phyloP scores from a whole-genome alignment of 805 yeast genomes.

The Diddensiella transvaalensis region DNA sequence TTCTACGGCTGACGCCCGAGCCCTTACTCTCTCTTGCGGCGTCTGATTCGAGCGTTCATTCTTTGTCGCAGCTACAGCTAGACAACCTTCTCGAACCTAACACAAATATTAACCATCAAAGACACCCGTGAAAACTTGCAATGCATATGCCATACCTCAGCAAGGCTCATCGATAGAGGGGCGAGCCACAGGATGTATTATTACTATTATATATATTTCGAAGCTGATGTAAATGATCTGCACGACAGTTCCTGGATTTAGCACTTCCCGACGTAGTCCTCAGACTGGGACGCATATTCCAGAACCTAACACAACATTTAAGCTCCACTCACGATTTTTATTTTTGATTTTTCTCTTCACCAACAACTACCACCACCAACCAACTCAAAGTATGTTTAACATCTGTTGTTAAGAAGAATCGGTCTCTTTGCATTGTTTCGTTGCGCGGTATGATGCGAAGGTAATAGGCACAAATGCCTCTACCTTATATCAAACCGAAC shows the following conservation, averaged over 20 bases:
- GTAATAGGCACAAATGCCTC: not conserved
- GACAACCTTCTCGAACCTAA: not conserved
- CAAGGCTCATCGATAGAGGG: no score
- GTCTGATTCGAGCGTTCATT: not conserved
- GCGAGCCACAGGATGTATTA: no score
- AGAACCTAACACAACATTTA: not conserved
- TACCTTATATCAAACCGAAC: constrained; percentile 6
- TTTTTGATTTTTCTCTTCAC: constrained; percentile 4
- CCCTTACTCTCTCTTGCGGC: not conserved
- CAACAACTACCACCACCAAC: not conserved
- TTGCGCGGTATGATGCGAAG: not conserved
- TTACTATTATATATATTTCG: no score
- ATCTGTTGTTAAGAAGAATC: constrained; percentile 12
- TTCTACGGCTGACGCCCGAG: constrained; percentile 12
- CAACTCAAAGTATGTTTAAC: constrained; percentile 10
- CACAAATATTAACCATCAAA: no score
- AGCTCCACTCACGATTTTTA: not conserved
- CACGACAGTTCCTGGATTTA: not conserved
- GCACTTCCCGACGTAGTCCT: not conserved
- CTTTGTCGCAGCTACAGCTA: not conserved
- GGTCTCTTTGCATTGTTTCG: constrained; percentile 21
- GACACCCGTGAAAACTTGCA: no score
- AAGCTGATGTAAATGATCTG: no score
- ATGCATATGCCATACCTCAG: no score
- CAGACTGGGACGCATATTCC: constrained; percentile 2